Base-by-base conservation (phyloP, 2,329 filamentous ascomycete species). In the Aspergillus intermedius region DNA sequence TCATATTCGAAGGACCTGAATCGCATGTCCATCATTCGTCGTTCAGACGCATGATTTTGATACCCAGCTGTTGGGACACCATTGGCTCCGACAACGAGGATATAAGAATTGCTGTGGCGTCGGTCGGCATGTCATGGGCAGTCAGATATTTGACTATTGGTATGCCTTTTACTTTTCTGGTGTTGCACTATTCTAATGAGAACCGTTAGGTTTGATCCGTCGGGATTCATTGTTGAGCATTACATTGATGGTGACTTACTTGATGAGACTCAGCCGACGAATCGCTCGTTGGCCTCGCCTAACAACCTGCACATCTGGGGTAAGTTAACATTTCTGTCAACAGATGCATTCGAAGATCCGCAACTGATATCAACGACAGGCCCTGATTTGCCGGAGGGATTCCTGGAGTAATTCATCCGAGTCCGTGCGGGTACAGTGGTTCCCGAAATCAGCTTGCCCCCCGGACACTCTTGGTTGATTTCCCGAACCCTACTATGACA, bases 61-160 rank as follows among this genome's bases (percentile, higher is more conserved):
- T 60, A 79, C 80, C 4, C 84, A 88, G 70, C 74, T 80, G 21
- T 68, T 88, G 3, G 84, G 85, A 1, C 85, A 88, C 66, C 78
- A 85, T 58, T 87, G 82, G 82, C 68, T 88, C 51, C 73, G 73
- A 1, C 69, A 78, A 52, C 79, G 82, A 62, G 80, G 78, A 1
- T 85, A 86, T 61, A 75, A 75, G 58, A 79, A 75, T 57, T 82
- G 82, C 55, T 88, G 84, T 84, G 84, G 85, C 1, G 78, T 88
- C 0, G 84, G 85, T 0, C 67, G 85, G 44, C 84, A 88, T 69
- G 77, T 86, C 15, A 72, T 87, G 59, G 84, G 84, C 4, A 82
- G 77, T 54, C 84, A 87, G 67, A 80, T 88, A 44, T 88, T 88
- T 56, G 83, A 87, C 58, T 86, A 86, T 63, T 86, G 82, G 82